Evolutionary conservation across 202 grass and related monocot genomes (phyloP), one percentile per base, ranked within the genome.

Genomic region (Cymbopogon flexuosus): DNA sequence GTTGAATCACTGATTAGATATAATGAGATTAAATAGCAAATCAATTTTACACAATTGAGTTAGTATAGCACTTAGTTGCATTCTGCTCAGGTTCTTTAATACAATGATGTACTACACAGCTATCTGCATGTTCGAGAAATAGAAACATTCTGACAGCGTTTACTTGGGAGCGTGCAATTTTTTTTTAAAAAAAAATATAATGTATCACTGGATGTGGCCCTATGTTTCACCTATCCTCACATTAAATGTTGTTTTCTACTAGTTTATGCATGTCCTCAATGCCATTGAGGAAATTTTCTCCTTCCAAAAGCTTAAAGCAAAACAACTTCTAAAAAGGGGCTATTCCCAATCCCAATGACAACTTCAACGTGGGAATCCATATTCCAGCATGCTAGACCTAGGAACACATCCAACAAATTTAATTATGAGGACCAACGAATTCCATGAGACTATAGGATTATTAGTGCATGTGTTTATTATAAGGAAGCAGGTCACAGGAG

Each of bases 381-480:
- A 37, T 21, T 23, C 21, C 10, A 60, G 6, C 4, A 58, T 15
- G 51, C 10, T 23, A 1, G 13, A 47, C 22, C 40, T 70, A 2
- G 21, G 68, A 15, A 0, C 23, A 71, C 42, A 30, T 30, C 41
- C 68, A 71, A 13, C 12, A 58, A 60, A 75, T 5, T 72, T 24
- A 59, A 75, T 64, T 19, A 43, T 21, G 62, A 15, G 52, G 27
- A 29, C 46, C 24, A 46, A 33, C 0, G 8, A 62, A 45, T 45
- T 30, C 9, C 19, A 67, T 66, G 70, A 51, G 22, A 43, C 29
- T 58, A n/a, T 58, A 70, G 31, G 22, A 64, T 27, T 77, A 10
- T 19, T 63, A 65, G 42, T 65, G 31, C n/a, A 36, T 85, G 14
- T 14, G 8, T 6, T 85, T 57, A 51, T 71, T 64, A 63, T 41